Evolutionary conservation across 352 stramenopile species (phyloP), one percentile per base, ranked within the genome.

Genomic region (Lagenidium giganteum): DNA sequence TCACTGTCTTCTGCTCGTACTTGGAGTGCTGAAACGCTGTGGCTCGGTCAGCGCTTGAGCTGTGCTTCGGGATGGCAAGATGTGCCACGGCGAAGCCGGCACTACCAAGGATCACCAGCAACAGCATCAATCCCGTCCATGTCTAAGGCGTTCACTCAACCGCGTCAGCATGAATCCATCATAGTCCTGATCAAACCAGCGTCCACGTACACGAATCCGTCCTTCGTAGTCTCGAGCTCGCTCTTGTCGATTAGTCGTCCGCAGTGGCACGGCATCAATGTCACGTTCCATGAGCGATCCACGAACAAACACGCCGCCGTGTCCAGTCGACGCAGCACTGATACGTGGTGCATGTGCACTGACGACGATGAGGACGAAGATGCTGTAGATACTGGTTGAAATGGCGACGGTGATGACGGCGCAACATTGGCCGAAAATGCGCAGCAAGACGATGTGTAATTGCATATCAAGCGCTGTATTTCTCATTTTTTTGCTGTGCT

Each of bases 91-190:
- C 33, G 21, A 25, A 40, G 8, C 49, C 25, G 16, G 48, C 54
- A n/a, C 38, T 44, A 7, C 23, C 42, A 23, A 67, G n/a, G 12
- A 70, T 21, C 27, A 64, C 4, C 18, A 70, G 9, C 29, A 70
- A 16, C 7, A 73, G 38, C 14, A 70, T 14, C 3, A 70, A 22
- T 12, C 62, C 62, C 13, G 58, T 58, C 62, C 62, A 73, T 22
- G 28, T 52, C 54, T 66, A 27, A 20, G n/a, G n/a, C n/a, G n/a
- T 4, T 7, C 26, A 29, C 3, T 12, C 34, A n/a, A 28, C n/a
- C 33, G 12, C 32, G 21, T 24, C 4, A 13, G 13, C 33, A 5
- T 18, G 27, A 32, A 39, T 13, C 5, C n/a, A 42, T 13, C 35
- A 7, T 37, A 12, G 18, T 7, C 11, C 31, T 24, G 8, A 14